phyloP scores from a whole-genome alignment of 2,329 filamentous ascomycete species.

The Aotearoamyces nothofagi region DNA sequence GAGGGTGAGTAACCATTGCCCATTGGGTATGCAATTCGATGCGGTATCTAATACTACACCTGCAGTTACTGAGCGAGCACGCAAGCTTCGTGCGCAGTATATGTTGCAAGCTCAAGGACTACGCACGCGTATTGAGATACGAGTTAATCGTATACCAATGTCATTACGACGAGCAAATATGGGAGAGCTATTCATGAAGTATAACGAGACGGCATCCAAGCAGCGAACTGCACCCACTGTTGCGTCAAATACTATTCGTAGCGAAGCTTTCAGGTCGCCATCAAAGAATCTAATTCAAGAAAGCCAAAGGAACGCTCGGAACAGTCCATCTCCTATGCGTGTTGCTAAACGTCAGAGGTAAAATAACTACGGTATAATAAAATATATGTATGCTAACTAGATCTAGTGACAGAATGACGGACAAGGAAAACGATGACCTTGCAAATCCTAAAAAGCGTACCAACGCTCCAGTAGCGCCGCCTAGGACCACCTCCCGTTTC shows the following conservation, averaged over 20 bases:
- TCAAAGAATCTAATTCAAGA: slow-evolving; percentile 13
- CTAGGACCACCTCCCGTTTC: slow-evolving; percentile 24
- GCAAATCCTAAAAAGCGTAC: slow-evolving; percentile 57
- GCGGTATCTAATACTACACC: too few species aligned
- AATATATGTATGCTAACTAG: slow-evolving; percentile 5
- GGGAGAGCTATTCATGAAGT: slow-evolving; percentile 46
- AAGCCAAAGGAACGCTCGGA: slow-evolving; percentile 9
- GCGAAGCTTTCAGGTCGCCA: slow-evolving; percentile 8
- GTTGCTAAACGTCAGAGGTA: slow-evolving; percentile 37
- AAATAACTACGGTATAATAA: slow-evolving; percentile 16
- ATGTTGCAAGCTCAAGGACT: slow-evolving; percentile 76
- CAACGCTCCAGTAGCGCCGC: slow-evolving; percentile 19
- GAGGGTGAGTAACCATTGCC: slow-evolving; percentile 49
- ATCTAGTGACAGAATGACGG: slow-evolving; percentile 46
- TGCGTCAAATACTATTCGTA: slow-evolving; percentile 6
- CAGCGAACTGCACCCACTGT: slow-evolving; percentile 3
- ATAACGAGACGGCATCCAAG: slow-evolving; percentile 8
- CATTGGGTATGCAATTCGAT: too few species aligned
- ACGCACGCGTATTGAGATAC: slow-evolving; percentile 75
- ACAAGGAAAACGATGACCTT: slow-evolving; percentile 62
- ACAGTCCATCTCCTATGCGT: slow-evolving; percentile 14
- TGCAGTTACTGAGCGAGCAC: slow-evolving; percentile 71
- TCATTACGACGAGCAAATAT: slow-evolving; percentile 68
- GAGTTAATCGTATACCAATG: slow-evolving; percentile 81
- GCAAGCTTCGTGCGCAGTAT: slow-evolving; percentile 80